A percentile compares a stretch with the other conserved stretches of the same genome.
Conservation (phyloP, 371 early-diverging fungal species). For the Syncephalis fuscata region DNA sequence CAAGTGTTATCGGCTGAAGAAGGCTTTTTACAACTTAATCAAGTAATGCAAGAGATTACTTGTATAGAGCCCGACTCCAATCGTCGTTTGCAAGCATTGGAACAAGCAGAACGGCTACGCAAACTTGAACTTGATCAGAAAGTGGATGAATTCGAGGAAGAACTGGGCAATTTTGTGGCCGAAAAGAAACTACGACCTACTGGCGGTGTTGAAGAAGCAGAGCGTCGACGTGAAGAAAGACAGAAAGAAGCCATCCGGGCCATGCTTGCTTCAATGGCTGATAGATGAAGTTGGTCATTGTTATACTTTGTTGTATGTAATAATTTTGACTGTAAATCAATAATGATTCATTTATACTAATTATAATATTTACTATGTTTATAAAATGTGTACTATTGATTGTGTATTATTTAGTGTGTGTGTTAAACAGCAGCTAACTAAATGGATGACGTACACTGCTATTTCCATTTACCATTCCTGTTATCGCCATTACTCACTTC, state of each 20-base stretch:
- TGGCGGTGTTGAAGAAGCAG: conserved; percentile 50
- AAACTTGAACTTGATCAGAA: conserved; percentile 39
- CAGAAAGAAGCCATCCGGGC: conserved; percentile 36
- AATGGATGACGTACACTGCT: no score
- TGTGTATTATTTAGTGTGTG: no score
- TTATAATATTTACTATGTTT: no score
- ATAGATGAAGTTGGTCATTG: no score
- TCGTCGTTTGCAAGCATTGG: conserved; percentile 46
- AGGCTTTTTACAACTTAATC: conserved; percentile 33
- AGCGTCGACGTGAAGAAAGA: conserved; percentile 37
- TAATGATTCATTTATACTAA: no score
- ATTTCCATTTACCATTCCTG: no score
- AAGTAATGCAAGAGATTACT: conserved; percentile 47
- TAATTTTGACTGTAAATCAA: no score
- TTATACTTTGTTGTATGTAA: no score
- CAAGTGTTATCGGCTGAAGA: conserved; percentile 43
- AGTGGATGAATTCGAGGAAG: conserved; percentile 54
- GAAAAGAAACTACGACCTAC: conserved; percentile 40
- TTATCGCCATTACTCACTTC: no score
- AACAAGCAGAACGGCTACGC: conserved; percentile 41
- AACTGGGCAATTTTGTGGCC: conserved; percentile 44
- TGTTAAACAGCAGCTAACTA: no score
- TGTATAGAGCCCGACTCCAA: conserved; percentile 46
- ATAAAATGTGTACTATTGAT: no score
- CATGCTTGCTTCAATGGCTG: conserved; percentile 16